A percentile compares a stretch with the other conserved stretches of the same genome.
Evolutionary conservation across 805 yeast genomes (phyloP).

Genomic region (Komagataella pseudopastoris): DNA sequence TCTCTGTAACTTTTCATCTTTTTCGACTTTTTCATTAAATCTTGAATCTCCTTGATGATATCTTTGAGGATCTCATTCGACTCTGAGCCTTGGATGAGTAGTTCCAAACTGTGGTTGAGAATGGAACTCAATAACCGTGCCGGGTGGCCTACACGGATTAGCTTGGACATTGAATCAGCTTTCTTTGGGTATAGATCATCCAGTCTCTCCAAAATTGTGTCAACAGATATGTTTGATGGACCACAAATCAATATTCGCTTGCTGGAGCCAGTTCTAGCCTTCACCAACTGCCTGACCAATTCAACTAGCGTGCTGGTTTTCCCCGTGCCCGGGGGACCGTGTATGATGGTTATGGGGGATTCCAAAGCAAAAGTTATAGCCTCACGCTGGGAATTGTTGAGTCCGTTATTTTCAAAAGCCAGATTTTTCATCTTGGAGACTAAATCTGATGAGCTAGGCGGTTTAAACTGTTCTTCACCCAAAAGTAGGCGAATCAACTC

Average conservation of each 20-base stretch:
- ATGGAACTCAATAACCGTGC: constrained; percentile 60
- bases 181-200: constrained; percentile 25
- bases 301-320: constrained; percentile 81
- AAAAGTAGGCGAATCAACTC: constrained; percentile 30
- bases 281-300: constrained; percentile 56
- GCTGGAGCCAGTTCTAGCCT: constrained; percentile 8
- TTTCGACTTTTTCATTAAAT: constrained; percentile 33
- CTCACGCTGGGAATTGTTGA: constrained; percentile 58
- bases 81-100: constrained; percentile 45
- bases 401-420: constrained; percentile 24
- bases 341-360: constrained; percentile 40
- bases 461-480: constrained; percentile 25
- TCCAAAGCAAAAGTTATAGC: constrained; percentile 64
- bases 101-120: constrained; percentile 62
- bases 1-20: constrained; percentile 54
- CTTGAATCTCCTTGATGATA: constrained; percentile 57
- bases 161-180: constrained; percentile 6
- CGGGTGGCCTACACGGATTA: constrained; percentile 90
- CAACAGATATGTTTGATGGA: constrained; percentile 87
- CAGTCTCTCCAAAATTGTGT: constrained; percentile 75
- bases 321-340: constrained; percentile 81
- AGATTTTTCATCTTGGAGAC: constrained; percentile 5
- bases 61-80: constrained; percentile 52
- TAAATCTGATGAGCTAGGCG: constrained; percentile 10
- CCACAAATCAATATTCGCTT: constrained; percentile 76